Percentiles rank a stretch among this genome's conserved stretches.
phyloP scores from a whole-genome alignment of 2,329 filamentous ascomycete genomes.

The Westerdykella aurantiaca region DNA sequence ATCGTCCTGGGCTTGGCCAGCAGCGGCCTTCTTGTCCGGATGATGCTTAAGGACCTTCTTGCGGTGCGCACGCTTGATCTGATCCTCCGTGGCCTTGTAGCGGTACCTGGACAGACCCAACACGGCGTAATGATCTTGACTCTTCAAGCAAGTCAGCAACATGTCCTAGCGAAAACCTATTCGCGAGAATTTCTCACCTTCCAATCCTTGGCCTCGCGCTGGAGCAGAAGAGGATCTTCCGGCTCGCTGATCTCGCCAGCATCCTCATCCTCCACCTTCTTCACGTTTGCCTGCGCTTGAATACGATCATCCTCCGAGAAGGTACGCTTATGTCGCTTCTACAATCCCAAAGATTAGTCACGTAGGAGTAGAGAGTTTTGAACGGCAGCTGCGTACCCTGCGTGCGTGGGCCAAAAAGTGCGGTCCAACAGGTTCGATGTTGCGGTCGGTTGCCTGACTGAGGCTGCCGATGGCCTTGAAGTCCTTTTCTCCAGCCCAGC shows the following conservation, averaged over 20 bases:
- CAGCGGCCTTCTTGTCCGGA: slow-evolving; percentile 96
- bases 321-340: slow-evolving; percentile 86
- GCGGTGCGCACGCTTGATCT: slow-evolving; percentile 98
- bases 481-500: slow-evolving; percentile 83
- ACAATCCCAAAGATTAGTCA: slow-evolving; percentile 14
- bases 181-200: slow-evolving; percentile 58
- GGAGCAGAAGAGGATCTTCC: slow-evolving; percentile 87
- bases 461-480: slow-evolving; percentile 80
- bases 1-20: slow-evolving; percentile 82
- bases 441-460: slow-evolving; percentile 72
- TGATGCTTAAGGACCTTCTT: slow-evolving; percentile 99
- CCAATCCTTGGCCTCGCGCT: slow-evolving; percentile 97
- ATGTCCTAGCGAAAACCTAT: neutral
- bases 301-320: slow-evolving; percentile 98
- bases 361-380: neutral
- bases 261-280: slow-evolving; percentile 90
- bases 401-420: slow-evolving; percentile 97
- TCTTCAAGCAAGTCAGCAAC: slow-evolving; percentile 43
- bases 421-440: slow-evolving; percentile 91
- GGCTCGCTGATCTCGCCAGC: slow-evolving; percentile 87
- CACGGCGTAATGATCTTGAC: slow-evolving; percentile 96
- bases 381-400: slow-evolving; percentile 53
- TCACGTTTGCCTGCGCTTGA: slow-evolving; percentile 88
- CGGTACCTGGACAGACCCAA: slow-evolving; percentile 90
- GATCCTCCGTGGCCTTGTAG: slow-evolving; percentile 87